A percentile compares a stretch with the other conserved stretches of the same genome.
Evolutionary conservation across 2,329 filamentous ascomycete genomes (phyloP).

Genomic region (Diaporthe sp.): DNA sequence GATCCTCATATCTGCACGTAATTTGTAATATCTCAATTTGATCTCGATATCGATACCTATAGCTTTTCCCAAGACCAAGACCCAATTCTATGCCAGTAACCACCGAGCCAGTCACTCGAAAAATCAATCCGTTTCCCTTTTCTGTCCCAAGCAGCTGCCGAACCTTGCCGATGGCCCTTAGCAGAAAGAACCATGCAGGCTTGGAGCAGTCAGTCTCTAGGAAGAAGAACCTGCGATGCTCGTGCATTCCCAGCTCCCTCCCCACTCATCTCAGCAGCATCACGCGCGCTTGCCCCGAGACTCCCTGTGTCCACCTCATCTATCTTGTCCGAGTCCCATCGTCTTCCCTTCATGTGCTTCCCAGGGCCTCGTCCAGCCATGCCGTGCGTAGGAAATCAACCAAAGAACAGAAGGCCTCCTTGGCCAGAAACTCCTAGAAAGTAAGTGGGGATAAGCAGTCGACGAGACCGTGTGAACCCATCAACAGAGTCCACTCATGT

Average conservation of each 20-base stretch:
- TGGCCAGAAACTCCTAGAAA: background rate
- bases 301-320: no score
- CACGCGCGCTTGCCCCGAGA: no score
- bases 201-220: no score
- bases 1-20: background rate
- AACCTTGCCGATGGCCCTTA: background rate
- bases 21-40: background rate
- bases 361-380: background rate
- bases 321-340: no score
- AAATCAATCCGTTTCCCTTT: background rate
- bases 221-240: no score
- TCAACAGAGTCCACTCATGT: background rate
- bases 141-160: background rate
- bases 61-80: background rate
- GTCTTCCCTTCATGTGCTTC: background rate
- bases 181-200: no score
- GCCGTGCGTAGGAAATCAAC: background rate
- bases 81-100: background rate
- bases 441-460: background rate
- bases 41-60: background rate
- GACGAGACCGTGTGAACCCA: background rate
- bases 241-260: background rate
- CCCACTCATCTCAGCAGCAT: background rate
- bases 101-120: background rate
- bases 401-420: background rate